Base-by-base conservation (phyloP, 768 basidiomycete species). In the Termitomyces sp. region DNA sequence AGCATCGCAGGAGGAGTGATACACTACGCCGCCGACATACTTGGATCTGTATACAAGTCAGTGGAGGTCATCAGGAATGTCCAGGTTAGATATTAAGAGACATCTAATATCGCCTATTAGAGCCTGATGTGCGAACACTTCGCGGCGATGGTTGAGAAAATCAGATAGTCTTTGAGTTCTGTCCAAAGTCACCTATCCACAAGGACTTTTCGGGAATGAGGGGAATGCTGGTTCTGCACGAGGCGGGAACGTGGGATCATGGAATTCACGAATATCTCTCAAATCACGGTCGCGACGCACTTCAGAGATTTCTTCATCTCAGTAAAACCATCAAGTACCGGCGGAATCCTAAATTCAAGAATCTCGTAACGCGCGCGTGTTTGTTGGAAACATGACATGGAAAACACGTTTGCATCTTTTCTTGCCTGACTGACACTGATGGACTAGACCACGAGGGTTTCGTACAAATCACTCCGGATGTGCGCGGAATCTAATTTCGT, bases 401-500 rank as follows among this genome's bases (percentile, higher is more conserved):
- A 23, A 40, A 29, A 20, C 1, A n/a, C 1, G 3, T 7, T 16
- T 20, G 23, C 31, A 15, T 15, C 11, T 52, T 42, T 20, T 41
- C 22, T 52, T 32, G 40, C 47, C 47, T 20, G 22, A 48, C 22
- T 25, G 27, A 41, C 39, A 40, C 15, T 25, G 27, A 41, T 36
- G 25, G 18, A 11, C 31, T 46, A 18, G 25, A 31, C 45, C 31
- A 45, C 6, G 47, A 35, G 1, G 32, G 11, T 33, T 33, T 13
- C 23, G 47, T 12, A 2, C 3, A 36, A 7, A 53, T 54, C 53
- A 58, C 49, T 39, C 43, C 43, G 42, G 23, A 36, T 29, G 25
- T 27, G 23, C n/a, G 50, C n/a, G 35, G 6, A 43, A 31, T 56
- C 54, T 56, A 48, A 56, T 44, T 53, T 41, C 16, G 15, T 50